A percentile compares a stretch with the other conserved stretches of the same genome.
Conservation (phyloP, 2,329 filamentous ascomycete species). For the Ceratocystis variospora region DNA sequence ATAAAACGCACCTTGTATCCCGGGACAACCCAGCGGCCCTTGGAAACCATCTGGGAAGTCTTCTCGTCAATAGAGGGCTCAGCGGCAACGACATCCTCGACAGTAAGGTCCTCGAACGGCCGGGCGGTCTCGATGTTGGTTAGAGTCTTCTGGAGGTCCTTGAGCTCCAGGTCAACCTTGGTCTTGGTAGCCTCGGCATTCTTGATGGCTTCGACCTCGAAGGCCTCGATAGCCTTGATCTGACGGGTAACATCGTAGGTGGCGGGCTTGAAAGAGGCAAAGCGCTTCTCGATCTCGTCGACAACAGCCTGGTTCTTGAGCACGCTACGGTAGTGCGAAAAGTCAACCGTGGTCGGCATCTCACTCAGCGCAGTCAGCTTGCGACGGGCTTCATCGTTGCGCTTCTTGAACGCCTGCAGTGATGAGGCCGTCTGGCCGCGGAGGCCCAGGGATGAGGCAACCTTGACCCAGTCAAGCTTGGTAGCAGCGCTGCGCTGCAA, state of each 20-base stretch:
- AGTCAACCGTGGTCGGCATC: conserved; percentile 78
- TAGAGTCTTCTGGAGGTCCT: conserved; percentile 85
- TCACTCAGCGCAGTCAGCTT: conserved; percentile 75
- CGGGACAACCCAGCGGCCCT: conserved; percentile 95
- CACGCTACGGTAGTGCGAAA: conserved; percentile 75
- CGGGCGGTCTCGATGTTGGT: conserved; percentile 94
- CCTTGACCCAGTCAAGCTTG: conserved; percentile 98
- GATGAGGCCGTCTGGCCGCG: conserved; percentile 85
- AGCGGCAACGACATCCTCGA: conserved; percentile 88
- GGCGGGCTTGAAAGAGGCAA: conserved; percentile 77
- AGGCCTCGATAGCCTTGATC: conserved; percentile 95
- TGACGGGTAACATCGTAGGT: conserved; percentile 89
- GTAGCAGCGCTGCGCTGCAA: conserved; percentile 87
- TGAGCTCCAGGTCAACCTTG: conserved; percentile 87
- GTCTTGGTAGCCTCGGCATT: conserved; percentile 94
- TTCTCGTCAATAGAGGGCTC: conserved; percentile 97
- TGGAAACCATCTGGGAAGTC: conserved; percentile 84
- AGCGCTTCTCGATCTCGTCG: conserved; percentile 95
- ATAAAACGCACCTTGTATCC: conserved; percentile 78
- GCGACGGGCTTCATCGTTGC: conserved; percentile 96
- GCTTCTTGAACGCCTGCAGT: conserved; percentile 96
- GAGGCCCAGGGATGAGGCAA: conserved; percentile 87
- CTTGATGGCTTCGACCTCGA: conserved; percentile 93
- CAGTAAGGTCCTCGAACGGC: conserved; percentile 92
- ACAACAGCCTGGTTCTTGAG: conserved; percentile 95